These are phyloP conservation scores for Vitis hybrid DNA, from an alignment of 177 flowering plant genomes.

Conservation along the genomic window DNA sequence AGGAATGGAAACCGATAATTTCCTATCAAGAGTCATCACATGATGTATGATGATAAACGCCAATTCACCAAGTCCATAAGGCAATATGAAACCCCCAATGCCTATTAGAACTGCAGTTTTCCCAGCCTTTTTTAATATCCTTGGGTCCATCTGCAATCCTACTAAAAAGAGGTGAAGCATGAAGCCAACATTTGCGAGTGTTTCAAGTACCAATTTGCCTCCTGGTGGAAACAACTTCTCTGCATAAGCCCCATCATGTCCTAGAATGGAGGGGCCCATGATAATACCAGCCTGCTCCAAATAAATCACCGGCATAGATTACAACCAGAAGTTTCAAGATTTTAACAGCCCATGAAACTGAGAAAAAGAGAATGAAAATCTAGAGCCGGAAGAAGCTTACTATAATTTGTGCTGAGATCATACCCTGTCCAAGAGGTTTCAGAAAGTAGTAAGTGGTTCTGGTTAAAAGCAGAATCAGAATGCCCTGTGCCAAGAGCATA, in stretches of 20 bases:
- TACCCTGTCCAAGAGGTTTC: conserved; percentile 9
- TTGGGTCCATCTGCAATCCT: conserved; percentile 10
- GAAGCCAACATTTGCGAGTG: conserved; percentile 2
- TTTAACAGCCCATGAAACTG: too few relatives aligned
- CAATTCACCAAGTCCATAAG: background rate
- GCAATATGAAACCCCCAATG: background rate
- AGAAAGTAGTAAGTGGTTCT: background rate
- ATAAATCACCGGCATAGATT: too few relatives aligned
- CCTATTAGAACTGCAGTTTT: conserved; percentile 4
- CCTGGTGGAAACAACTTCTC: conserved; percentile 11
- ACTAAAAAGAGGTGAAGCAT: conserved; percentile 6
- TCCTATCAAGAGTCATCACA: too few relatives aligned
- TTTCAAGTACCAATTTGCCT: conserved; percentile 7
- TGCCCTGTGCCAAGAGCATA: conserved; percentile 7
- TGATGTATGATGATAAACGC: background rate
- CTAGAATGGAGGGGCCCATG: conserved; percentile 13
- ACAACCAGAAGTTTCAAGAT: too few relatives aligned
- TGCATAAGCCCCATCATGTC: background rate
- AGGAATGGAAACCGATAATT: background rate
- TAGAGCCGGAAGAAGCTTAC: conserved; percentile 8
- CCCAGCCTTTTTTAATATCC: background rate
- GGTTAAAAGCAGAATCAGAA: conserved; percentile 13
- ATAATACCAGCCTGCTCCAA: conserved; percentile 16
- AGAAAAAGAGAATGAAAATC: background rate
- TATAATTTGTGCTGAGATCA: conserved; percentile 18